Evolutionary conservation across 495 filamentous ascomycete species (phyloP), one percentile per base, ranked within the genome.

Genomic region (Cenococcum geophilum): DNA sequence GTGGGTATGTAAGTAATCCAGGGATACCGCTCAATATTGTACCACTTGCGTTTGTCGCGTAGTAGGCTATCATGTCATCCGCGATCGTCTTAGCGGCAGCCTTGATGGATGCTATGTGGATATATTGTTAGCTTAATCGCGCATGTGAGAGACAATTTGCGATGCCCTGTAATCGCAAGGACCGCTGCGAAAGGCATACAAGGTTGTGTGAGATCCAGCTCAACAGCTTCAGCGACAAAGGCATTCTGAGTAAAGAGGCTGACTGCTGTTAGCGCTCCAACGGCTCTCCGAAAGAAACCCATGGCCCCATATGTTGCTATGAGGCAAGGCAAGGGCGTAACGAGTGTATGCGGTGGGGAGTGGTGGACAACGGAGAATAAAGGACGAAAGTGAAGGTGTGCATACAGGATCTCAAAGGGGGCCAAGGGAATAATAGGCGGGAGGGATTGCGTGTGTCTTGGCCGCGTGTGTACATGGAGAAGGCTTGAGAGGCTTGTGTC

Each of bases 11-110:
- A 11, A 91, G 76, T 48, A 89, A 81, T 32, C 88, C 88, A 14
- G 83, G 82, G 4, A 82, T 82, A 25, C 82, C 77, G 25, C 83
- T 85, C 0, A 80, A 73, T 51, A 80, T 68, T 61, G 86, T 82
- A 55, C 82, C 82, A 47, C 84, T 75, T 68, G 78, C 78, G 59
- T 74, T 78, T 20, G 37, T 49, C 25, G 77, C 73, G 69, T 91
- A 90, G 70, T 82, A 83, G 42, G 73, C 73, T 73, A 90, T 77
- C 71, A 89, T 76, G 61, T 84, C 82, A 67, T 77, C 79, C 5
- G 87, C 86, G 50, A 87, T 78, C 4, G 75, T 80, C 36, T 78
- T 76, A 32, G 87, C 85, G 4, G 83, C 83, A 53, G 71, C 64
- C 68, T 82, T 84, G 67, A 89, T 81, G 0, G 87, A 88, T 67